Percentiles rank a stretch among this genome's conserved stretches.
phyloP scores from a whole-genome alignment of 305 asterid genomes.

The Fraxinus nigra region DNA sequence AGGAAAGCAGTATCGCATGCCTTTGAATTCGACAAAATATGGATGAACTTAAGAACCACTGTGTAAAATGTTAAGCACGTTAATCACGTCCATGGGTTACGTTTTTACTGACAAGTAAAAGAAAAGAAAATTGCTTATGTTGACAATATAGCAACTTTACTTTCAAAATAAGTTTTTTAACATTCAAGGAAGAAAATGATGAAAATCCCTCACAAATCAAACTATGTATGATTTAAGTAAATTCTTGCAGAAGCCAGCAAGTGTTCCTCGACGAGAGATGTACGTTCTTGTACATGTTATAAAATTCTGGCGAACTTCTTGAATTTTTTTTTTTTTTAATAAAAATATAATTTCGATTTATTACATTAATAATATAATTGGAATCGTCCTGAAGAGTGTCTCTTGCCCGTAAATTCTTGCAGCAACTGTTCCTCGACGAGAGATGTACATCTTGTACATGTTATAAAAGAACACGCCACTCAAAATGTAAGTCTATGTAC shows the following conservation, averaged over 20 bases:
- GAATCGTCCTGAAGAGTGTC: neutral
- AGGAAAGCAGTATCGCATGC: neutral
- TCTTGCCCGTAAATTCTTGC: neutral
- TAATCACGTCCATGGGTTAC: neutral
- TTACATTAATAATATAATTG: no score
- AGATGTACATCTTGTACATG: neutral
- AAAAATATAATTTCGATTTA: neutral
- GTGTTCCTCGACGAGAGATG: neutral
- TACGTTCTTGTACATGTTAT: neutral
- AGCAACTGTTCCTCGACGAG: neutral
- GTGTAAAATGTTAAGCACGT: neutral
- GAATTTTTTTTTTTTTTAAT: neutral
- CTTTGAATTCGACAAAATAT: neutral
- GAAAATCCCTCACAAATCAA: neutral
- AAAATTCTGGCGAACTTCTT: neutral
- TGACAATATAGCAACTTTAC: neutral
- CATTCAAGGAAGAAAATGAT: neutral
- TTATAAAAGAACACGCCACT: neutral
- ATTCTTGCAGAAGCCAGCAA: neutral
- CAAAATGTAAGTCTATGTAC: neutral
- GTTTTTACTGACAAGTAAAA: neutral
- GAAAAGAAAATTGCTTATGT: neutral
- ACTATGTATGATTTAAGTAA: neutral
- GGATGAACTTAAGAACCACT: neutral
- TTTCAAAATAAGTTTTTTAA: neutral